Percentiles rank a stretch among this genome's conserved stretches.
Conservation (phyloP, 305 asterid genomes). For the Fraxinus greggii region DNA sequence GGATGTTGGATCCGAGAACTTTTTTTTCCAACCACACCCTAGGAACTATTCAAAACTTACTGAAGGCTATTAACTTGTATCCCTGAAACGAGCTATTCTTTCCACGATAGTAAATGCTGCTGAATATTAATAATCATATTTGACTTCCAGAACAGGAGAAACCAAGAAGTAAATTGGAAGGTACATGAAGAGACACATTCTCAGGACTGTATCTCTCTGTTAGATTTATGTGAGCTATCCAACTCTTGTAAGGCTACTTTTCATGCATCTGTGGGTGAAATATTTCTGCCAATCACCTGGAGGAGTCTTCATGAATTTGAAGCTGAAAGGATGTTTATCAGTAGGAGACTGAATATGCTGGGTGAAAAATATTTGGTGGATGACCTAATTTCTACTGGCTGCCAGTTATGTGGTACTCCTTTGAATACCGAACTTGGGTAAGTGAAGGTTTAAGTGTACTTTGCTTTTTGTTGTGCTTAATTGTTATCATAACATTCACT, state of each 20-base stretch:
- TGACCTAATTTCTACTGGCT: constrained; percentile 61
- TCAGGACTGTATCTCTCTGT: constrained; percentile 50
- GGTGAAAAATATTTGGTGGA: constrained; percentile 49
- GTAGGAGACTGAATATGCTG: constrained; percentile 45
- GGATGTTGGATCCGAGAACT: not conserved
- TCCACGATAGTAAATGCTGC: not conserved
- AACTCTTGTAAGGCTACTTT: constrained; percentile 44
- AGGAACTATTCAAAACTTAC: not conserved
- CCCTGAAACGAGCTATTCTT: not conserved
- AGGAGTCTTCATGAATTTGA: constrained; percentile 49
- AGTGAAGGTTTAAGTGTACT: constrained; percentile 19
- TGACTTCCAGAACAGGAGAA: constrained; percentile 43
- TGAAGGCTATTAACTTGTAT: not conserved
- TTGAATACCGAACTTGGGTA: constrained; percentile 44
- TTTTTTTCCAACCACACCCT: not conserved
- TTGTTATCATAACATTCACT: constrained; percentile 9
- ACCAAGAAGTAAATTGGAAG: constrained; percentile 58
- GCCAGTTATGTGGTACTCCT: constrained; percentile 59
- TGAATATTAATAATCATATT: constrained; percentile 16
- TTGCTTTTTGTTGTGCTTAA: not conserved
- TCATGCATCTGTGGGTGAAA: constrained; percentile 66
- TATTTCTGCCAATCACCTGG: constrained; percentile 67
- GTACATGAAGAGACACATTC: constrained; percentile 46
- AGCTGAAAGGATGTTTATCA: constrained; percentile 62
- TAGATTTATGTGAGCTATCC: constrained; percentile 39